Percentiles rank a stretch among this genome's conserved stretches.
These are phyloP conservation scores for Fonsecaea monophora DNA, from an alignment of 2,329 filamentous ascomycete genomes.

Conservation along the genomic window DNA sequence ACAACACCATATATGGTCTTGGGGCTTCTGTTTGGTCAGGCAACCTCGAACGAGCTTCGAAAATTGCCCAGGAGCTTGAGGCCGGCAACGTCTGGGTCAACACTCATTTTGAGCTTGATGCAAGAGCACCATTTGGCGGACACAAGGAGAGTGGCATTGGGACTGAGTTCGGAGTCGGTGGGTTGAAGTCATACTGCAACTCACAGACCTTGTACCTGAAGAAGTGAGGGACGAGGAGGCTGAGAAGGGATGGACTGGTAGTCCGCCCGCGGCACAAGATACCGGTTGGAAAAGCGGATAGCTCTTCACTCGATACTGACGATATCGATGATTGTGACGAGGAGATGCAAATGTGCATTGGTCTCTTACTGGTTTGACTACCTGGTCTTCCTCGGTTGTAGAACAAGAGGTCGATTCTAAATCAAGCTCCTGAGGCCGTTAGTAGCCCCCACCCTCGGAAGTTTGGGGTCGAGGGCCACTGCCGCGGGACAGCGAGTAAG, in stretches of 20 bases:
- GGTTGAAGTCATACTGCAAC: constrained; percentile 40
- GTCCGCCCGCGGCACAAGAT: background rate
- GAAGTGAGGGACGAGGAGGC: constrained; percentile 20
- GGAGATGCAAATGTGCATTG: background rate
- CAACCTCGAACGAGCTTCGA: constrained; percentile 32
- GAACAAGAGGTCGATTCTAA: background rate
- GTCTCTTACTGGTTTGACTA: background rate
- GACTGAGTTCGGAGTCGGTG: constrained; percentile 40
- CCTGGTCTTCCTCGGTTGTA: background rate
- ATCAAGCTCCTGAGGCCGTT: background rate
- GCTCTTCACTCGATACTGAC: background rate
- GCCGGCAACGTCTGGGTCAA: constrained; percentile 39
- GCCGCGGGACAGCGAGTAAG: background rate
- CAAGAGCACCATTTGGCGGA: constrained; percentile 39
- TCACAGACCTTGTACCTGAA: constrained; percentile 36
- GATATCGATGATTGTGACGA: background rate
- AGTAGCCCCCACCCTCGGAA: background rate
- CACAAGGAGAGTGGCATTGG: constrained; percentile 44
- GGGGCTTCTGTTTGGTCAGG: constrained; percentile 33
- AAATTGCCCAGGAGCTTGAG: constrained; percentile 33
- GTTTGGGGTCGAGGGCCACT: background rate
- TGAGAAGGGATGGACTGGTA: background rate
- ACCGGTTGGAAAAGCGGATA: background rate
- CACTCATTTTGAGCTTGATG: constrained; percentile 31
- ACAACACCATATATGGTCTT: constrained; percentile 43